Base-by-base conservation (phyloP, 2,329 filamentous ascomycete genomes). In the Colletotrichum aenigma region DNA sequence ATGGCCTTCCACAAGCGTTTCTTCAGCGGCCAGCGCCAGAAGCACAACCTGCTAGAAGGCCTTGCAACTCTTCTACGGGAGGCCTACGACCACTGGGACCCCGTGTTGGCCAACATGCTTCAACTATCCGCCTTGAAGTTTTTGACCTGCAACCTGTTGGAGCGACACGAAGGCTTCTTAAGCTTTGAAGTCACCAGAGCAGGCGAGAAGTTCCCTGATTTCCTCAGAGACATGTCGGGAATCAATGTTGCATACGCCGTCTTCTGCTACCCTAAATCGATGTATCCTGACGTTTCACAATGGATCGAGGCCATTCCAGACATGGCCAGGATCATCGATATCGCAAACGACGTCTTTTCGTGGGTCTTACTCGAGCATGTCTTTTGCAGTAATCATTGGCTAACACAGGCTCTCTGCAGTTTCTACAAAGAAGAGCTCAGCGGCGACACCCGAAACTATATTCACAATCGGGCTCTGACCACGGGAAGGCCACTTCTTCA, bases 331-430 rank as follows among this genome's bases (percentile, higher is more conserved):
- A 76, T 79, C 34, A 79, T 79, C 38, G 77, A 79, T 55, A 76
- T 78, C 38, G 77, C 77, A 26, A 79, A 79, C 62, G 78, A 79
- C 62, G 78, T 79, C 30, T 58, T 79, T n/a, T 79, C 78, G 78
- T 79, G 62, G 76, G 78, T 78, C 34, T 28, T 10, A 16, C 64
- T 56, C 32, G n/a, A 61, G 21, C 12, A 16, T 16, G 28, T 21
- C 24, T 6, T n/a, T 34, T 15, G 15, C 26, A 30, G 8, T 32
- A 15, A 48, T n/a, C n/a, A 10, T 7, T 52, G 18, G 24, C 69
- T 73, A 10, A 73, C 61, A 30, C 18, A 10, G 18, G 66, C n/a
- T 34, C 48, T 24, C 6, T 64, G 32, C 48, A 79, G 78, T 4
- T 79, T 79, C 32, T 79, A 79, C 76, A 79, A 79, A 30, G 78